A percentile compares a stretch with the other conserved stretches of the same genome.
phyloP scores from a whole-genome alignment of 2,329 filamentous ascomycete species.

The Sarocladium strictum region DNA sequence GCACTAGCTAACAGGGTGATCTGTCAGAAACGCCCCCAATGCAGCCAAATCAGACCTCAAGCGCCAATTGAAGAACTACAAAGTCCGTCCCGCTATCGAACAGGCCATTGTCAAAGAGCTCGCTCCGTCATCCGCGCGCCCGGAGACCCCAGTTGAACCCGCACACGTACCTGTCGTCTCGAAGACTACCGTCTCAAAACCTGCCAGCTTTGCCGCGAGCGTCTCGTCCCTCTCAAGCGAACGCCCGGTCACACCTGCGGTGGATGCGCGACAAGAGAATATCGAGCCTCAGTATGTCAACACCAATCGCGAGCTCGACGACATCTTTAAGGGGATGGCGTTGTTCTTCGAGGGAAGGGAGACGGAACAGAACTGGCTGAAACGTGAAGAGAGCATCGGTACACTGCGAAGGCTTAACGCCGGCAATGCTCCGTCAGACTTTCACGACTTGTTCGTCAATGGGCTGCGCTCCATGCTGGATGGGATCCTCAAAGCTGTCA shows the following conservation, averaged over 20 bases:
- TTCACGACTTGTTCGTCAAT: slow-evolving; percentile 61
- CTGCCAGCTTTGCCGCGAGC: slow-evolving; percentile 43
- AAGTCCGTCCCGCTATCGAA: slow-evolving; percentile 81
- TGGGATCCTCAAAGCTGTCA: slow-evolving; percentile 80
- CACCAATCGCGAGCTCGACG: slow-evolving; percentile 81
- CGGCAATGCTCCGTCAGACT: slow-evolving; percentile 78
- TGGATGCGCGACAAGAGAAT: slow-evolving; percentile 59
- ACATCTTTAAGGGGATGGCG: slow-evolving; percentile 76
- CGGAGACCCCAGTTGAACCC: slow-evolving; percentile 35
- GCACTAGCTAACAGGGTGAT: slow-evolving; percentile 11
- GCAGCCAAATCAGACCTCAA: slow-evolving; percentile 84
- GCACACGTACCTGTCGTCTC: slow-evolving; percentile 28
- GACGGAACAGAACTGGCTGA: slow-evolving; percentile 85
- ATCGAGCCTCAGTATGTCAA: slow-evolving; percentile 81
- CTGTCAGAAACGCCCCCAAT: slow-evolving; percentile 60
- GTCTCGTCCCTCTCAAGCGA: slow-evolving; percentile 43
- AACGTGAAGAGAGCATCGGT: slow-evolving; percentile 72
- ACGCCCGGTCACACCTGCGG: slow-evolving; percentile 54
- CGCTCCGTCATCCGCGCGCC: slow-evolving; percentile 39
- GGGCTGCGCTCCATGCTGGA: slow-evolving; percentile 72
- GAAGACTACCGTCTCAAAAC: slow-evolving; percentile 17
- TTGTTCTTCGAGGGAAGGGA: slow-evolving; percentile 81
- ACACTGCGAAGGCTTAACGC: slow-evolving; percentile 73
- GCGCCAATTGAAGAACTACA: slow-evolving; percentile 75
- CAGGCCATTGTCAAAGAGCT: slow-evolving; percentile 74